Conservation (phyloP, 192 early-diverging fungal species). For the Linnemannia exigua region DNA sequence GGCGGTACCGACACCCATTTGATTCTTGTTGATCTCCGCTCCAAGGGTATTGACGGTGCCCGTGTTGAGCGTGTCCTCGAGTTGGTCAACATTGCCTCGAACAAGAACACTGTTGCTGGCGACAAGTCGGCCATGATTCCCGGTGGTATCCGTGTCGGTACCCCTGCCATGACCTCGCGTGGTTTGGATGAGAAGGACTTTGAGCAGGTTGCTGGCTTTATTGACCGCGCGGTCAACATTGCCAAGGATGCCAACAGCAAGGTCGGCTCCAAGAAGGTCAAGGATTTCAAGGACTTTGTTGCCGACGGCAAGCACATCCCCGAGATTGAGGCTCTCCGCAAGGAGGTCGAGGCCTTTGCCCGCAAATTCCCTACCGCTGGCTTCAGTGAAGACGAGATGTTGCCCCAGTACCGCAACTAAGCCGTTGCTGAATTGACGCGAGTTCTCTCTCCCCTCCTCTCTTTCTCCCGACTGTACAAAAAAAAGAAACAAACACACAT, state of each 20-base stretch:
- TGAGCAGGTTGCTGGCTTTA: constrained; percentile 86
- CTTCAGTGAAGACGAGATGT: constrained; percentile 81
- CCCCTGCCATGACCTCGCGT: constrained; percentile 98
- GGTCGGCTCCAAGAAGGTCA: constrained; percentile 82
- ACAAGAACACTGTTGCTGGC: constrained; percentile 99
- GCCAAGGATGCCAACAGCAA: constrained; percentile 77
- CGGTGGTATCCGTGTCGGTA: constrained; percentile 94
- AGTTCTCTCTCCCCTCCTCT: not conserved
- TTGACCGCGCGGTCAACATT: constrained; percentile 89
- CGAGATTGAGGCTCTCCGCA: constrained; percentile 76
- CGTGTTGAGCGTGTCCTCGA: constrained; percentile 97
- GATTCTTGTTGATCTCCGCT: constrained; percentile 88
- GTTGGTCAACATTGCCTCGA: constrained; percentile 96
- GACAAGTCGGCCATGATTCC: constrained; percentile 96
- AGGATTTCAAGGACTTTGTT: constrained; percentile 90
- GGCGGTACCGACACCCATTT: constrained; percentile 98
- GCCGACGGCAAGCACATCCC: constrained; percentile 75
- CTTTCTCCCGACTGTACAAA: constrained; percentile 7
- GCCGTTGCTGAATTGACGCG: not conserved
- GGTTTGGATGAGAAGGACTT: constrained; percentile 92
- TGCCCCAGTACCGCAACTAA: constrained; percentile 53
- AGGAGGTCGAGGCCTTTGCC: constrained; percentile 88
- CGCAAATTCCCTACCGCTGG: constrained; percentile 91
- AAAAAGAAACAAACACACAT: not conserved
- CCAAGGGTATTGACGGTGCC: constrained; percentile 92